Conservation (phyloP, 768 basidiomycete genomes). For the Cyclocybe aegerita region DNA sequence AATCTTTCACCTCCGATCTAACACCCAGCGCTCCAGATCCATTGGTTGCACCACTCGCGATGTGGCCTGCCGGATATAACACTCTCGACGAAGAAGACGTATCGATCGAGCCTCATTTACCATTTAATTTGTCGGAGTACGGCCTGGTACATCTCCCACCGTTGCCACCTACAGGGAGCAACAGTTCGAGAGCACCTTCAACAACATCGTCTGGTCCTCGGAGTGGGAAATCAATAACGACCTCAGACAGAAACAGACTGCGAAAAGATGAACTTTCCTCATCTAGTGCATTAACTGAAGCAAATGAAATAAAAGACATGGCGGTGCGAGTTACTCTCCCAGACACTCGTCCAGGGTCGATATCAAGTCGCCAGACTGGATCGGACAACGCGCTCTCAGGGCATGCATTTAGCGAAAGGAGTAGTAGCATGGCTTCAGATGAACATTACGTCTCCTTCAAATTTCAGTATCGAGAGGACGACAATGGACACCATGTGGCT, state of each 20-base stretch:
- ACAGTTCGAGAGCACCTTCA: conserved; percentile 16
- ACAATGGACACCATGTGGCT: conserved; percentile 69
- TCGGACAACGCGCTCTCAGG: background rate
- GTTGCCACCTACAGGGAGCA: conserved; percentile 18
- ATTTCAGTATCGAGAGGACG: conserved; percentile 64
- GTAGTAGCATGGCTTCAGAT: conserved; percentile 18
- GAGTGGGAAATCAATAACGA: background rate
- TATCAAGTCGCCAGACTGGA: background rate
- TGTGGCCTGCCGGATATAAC: background rate
- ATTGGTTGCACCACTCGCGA: conserved; percentile 7
- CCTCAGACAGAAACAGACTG: conserved; percentile 1
- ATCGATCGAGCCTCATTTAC: conserved; percentile 8
- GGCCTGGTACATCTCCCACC: conserved; percentile 43
- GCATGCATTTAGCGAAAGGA: conserved; percentile 6
- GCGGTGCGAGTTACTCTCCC: too few relatives aligned
- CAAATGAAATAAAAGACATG: background rate
- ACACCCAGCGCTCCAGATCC: background rate
- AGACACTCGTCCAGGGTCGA: too few relatives aligned
- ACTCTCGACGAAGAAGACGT: conserved; percentile 7
- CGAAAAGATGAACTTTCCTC: conserved; percentile 1
- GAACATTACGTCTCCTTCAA: conserved; percentile 52
- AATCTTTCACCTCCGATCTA: too few relatives aligned
- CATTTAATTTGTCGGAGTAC: conserved; percentile 40
- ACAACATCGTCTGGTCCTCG: conserved; percentile 8
- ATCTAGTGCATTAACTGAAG: background rate